phyloP scores from a whole-genome alignment of 106 monocot genomes.

The Dendrobium officinale region DNA sequence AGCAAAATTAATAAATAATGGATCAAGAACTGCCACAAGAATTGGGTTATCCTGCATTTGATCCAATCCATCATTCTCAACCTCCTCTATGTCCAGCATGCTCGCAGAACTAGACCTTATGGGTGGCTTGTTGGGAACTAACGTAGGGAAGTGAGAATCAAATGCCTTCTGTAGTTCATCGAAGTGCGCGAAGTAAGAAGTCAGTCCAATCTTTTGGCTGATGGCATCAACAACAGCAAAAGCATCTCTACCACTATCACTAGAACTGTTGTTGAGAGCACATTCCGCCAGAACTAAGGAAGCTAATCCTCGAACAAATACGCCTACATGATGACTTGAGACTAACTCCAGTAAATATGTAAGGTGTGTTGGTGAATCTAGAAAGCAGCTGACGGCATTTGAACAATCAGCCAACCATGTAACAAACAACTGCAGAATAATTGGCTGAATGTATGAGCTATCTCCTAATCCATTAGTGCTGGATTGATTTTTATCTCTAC shows the following conservation, averaged over 20 bases:
- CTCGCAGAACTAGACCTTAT: slow-evolving; percentile 59
- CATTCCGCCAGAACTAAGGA: slow-evolving; percentile 81
- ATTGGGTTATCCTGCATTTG: slow-evolving; percentile 58
- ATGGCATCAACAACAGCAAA: slow-evolving; percentile 85
- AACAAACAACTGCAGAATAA: slow-evolving; percentile 67
- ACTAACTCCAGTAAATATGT: slow-evolving; percentile 63
- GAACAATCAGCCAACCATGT: slow-evolving; percentile 80
- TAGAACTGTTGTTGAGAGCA: slow-evolving; percentile 61
- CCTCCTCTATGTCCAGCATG: slow-evolving; percentile 43
- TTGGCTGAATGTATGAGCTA: slow-evolving; percentile 38
- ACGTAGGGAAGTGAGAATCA: slow-evolving; percentile 15
- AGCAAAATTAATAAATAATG: slow-evolving; percentile 45
- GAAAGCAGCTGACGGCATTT: slow-evolving; percentile 61
- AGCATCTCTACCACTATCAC: slow-evolving; percentile 50
- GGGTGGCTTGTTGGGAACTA: slow-evolving; percentile 33
- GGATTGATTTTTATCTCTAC: slow-evolving; percentile 24
- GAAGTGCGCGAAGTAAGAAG: slow-evolving; percentile 65
- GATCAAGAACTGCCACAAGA: slow-evolving; percentile 53
- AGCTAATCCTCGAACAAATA: slow-evolving; percentile 60
- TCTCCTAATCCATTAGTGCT: slow-evolving; percentile 16
- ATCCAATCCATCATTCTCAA: slow-evolving; percentile 30
- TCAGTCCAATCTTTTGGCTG: slow-evolving; percentile 83
- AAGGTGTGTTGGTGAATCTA: slow-evolving; percentile 68
- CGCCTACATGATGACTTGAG: slow-evolving; percentile 28
- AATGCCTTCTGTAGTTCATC: slow-evolving; percentile 64